These are phyloP conservation scores for Cymbopogon citratus DNA, from an alignment of 176 grass and related monocot species.

Conservation along the genomic window DNA sequence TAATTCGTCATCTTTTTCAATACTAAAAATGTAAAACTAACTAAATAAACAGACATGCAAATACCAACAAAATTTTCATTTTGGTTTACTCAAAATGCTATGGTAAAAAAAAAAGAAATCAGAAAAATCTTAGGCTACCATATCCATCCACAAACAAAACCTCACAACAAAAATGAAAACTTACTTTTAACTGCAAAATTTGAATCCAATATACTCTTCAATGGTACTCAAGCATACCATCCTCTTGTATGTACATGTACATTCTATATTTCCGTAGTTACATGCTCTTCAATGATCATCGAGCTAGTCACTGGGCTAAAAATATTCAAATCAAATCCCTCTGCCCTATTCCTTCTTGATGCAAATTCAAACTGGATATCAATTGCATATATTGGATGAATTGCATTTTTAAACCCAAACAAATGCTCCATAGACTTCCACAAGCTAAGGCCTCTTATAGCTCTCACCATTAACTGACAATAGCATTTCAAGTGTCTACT, in stretches of 20 bases:
- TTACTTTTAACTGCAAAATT: background rate
- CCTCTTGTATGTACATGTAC: background rate
- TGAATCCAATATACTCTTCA: background rate
- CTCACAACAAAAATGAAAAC: background rate
- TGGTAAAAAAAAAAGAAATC: background rate
- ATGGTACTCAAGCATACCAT: background rate
- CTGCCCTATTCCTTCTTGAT: background rate
- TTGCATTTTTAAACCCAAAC: background rate
- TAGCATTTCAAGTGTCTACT: conserved; percentile 28
- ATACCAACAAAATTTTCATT: background rate
- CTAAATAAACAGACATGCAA: background rate
- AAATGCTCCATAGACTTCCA: background rate
- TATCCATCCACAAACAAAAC: background rate
- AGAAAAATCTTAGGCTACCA: background rate
- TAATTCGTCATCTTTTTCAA: background rate
- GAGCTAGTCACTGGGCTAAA: background rate
- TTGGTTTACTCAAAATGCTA: background rate
- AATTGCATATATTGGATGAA: background rate
- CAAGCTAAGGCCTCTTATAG: background rate
- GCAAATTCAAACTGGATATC: background rate
- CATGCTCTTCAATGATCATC: background rate
- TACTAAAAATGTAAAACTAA: background rate
- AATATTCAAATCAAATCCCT: background rate
- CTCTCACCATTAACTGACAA: background rate
- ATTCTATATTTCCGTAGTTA: background rate